Evolutionary conservation across 1,284 basidiomycete genomes (phyloP), one percentile per base, ranked within the genome.

Genomic region (Cutaneotrichosporon mucoides): DNA sequence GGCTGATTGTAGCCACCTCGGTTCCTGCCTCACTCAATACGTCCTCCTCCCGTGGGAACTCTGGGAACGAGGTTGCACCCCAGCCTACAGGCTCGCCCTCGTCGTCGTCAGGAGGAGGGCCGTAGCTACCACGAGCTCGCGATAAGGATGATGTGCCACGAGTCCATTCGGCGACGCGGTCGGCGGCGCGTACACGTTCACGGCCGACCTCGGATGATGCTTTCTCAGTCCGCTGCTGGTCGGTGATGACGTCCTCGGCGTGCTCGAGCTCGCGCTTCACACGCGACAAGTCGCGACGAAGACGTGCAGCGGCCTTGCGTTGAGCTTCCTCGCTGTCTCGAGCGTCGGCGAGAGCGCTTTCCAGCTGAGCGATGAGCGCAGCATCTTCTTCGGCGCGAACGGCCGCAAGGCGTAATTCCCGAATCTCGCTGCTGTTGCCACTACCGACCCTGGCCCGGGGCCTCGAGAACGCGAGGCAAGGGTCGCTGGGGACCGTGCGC

Each of bases 271-370:
- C 68, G 9, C 68, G 60, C 40, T 69, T 65, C 33, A 73, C 64
- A 56, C 71, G 71, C 4, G 68, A 63, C 37, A 72, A 56, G 24
- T 75, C 72, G 48, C 60, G 67, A 13, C 66, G 62, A 41, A 73
- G 61, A 35, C 73, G 63, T 0, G 71, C 69, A 0, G 66, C 70
- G 1, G 68, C 57, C 47, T 71, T 75, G 11, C 73, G 48, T 52
- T 73, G 71, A 8, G 45, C 58, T 42, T 75, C 73, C 42, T 75
- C 73, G 7, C 70, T 60, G 8, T 71, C 72, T 8, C 63, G 61
- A 4, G 73, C 71, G 33, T 75, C 73, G 24, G 62, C 53, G n/a
- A 75, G 57, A 6, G 71, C 70, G n/a, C 61, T 54, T 49, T 75
- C 73, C 1, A 75, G 62, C 9, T 61, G 55, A 2, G 61, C 56